Percentiles rank a stretch among this genome's conserved stretches.
phyloP scores from a whole-genome alignment of 1,139 yeast species.

The Wickerhamiella pararugosa region DNA sequence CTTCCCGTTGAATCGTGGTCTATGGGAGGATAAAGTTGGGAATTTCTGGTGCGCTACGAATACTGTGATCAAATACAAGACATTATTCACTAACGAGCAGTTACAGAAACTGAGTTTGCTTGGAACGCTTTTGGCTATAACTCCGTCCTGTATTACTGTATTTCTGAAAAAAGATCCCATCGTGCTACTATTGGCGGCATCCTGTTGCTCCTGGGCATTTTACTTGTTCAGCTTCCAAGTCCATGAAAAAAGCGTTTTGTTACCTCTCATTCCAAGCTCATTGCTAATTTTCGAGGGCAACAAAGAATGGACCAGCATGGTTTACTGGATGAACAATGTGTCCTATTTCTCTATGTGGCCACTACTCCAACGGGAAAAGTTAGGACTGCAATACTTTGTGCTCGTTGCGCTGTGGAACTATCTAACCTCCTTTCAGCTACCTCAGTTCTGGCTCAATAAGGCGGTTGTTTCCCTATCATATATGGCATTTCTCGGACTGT shows the following conservation, averaged over 20 bases:
- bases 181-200: slow-evolving; percentile 51
- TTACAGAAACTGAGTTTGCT: slow-evolving; percentile 48
- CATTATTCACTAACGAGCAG: slow-evolving; percentile 38
- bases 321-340: slow-evolving; percentile 77
- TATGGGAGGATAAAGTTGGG: slow-evolving; percentile 97
- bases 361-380: slow-evolving; percentile 57
- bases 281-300: slow-evolving; percentile 45
- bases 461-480: slow-evolving; percentile 46
- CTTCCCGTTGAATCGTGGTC: slow-evolving; percentile 84
- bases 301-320: slow-evolving; percentile 33
- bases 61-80: slow-evolving; percentile 53
- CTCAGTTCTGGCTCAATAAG: slow-evolving; percentile 40
- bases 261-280: slow-evolving; percentile 77
- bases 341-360: slow-evolving; percentile 85
- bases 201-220: slow-evolving; percentile 77
- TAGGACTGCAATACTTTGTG: slow-evolving; percentile 55
- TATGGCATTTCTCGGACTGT: slow-evolving; percentile 36
- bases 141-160: slow-evolving; percentile 48
- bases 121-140: slow-evolving; percentile 48
- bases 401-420: slow-evolving; percentile 59
- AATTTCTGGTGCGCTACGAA: slow-evolving; percentile 93
- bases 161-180: slow-evolving; percentile 26
- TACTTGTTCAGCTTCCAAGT: slow-evolving; percentile 88
- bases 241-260: slow-evolving; percentile 79
- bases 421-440: slow-evolving; percentile 38